Conservation (phyloP, 768 basidiomycete species). For the Calocera viscosa region DNA sequence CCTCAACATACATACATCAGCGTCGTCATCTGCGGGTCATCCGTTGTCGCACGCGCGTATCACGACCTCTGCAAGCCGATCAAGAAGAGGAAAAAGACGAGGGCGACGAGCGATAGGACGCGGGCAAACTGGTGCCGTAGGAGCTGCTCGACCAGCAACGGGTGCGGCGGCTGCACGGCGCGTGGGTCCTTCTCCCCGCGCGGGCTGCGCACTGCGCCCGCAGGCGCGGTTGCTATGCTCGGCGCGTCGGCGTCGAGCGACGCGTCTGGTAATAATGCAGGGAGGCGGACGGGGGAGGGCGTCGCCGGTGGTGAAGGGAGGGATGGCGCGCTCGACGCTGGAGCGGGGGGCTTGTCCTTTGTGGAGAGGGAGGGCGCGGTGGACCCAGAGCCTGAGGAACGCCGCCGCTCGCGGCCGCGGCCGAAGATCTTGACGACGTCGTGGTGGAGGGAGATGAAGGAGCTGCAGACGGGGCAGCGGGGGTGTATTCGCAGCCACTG, state of each 20-base stretch:
- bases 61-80: background rate
- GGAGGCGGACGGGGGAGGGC: background rate
- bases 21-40: no score
- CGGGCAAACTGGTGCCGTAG: background rate
- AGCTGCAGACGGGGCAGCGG: background rate
- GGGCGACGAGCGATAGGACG: background rate
- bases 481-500: constrained; percentile 7
- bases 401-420: background rate
- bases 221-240: background rate
- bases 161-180: background rate
- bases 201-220: background rate
- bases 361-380: background rate
- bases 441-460: constrained; percentile 5
- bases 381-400: background rate
- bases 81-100: background rate
- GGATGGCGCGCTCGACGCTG: background rate
- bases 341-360: background rate
- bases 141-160: background rate
- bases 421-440: constrained; percentile 7
- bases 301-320: background rate
- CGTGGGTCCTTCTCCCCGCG: background rate
- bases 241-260: background rate
- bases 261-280: background rate
- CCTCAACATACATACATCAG: no score
- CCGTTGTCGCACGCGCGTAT: background rate